Base-by-base conservation (phyloP, 2,329 filamentous ascomycete species). In the Hymenotorrendiella dingleyae region DNA sequence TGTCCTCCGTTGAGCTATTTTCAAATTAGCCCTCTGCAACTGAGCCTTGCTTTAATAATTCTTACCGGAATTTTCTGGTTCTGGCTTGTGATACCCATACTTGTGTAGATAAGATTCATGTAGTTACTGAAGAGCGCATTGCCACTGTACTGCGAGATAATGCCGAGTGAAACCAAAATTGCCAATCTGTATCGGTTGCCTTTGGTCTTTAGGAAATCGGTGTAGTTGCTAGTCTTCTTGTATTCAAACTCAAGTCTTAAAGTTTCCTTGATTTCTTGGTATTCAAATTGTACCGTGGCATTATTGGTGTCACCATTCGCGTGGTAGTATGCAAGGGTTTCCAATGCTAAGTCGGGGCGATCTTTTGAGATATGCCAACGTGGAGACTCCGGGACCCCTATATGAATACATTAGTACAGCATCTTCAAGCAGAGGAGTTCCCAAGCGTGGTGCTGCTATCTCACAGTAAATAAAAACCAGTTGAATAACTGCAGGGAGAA, bases 81-180 rank as follows among this genome's bases (percentile, higher is more conserved):
- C 36, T 53, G 39, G 1, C 44, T 64, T 1, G 54, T 73, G 55
- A 84, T 81, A 33, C 79, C 80, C 37, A 78, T 78, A 36, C 72
- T 73, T 29, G 70, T 64, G 62, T 82, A 82, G 50, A 84, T 71
- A 43, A 72, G 67, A 46, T 78, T 74, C 55, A 80, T 77, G 60
- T 84, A 84, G 64, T 84, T 83, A 49, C 72, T 78, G 56, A 84
- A 77, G 2, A 84, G 64, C 14, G 76, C 79, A 56, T 84, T 84
- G 33, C 81, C 80, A 40, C 73, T 78, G 64, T 81, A 84, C 62
- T 84, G 80, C 2, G 78, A 82, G 56, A 84, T 81, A 52, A 84
- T 64, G 55, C 78, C 80, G 14, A 84, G 68, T 0, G 76, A 81
- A 30, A 82, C 61, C 30, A 82, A 67, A 42, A 84, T 74, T 36